Percentiles rank a stretch among this genome's conserved stretches.
Conservation (phyloP, 2,329 filamentous ascomycete species). For the Epichloe scottii region DNA sequence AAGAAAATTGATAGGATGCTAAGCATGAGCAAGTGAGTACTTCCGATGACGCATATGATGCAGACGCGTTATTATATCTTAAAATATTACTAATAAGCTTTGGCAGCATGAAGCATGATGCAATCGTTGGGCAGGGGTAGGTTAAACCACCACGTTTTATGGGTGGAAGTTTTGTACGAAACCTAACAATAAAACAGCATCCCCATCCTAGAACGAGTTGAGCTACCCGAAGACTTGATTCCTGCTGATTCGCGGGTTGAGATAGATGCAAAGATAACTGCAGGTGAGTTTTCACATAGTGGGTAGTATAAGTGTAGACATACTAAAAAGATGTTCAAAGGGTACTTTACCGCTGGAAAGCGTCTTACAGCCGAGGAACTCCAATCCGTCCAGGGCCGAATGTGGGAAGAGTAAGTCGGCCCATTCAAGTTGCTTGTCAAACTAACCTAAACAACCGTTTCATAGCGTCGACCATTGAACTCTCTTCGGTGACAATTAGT, state of each 20-base stretch:
- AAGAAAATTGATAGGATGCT: constrained; percentile 98
- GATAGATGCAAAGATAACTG: constrained; percentile 96
- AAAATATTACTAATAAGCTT: not conserved
- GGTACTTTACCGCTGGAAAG: constrained; percentile 77
- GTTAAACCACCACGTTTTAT: not conserved
- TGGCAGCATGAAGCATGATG: constrained; percentile 75
- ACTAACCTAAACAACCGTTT: not conserved
- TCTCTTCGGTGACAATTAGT: not conserved
- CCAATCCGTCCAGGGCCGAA: constrained; percentile 71
- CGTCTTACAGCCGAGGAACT: constrained; percentile 81
- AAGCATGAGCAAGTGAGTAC: constrained; percentile 84
- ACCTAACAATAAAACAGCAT: constrained; percentile 34
- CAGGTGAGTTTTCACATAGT: constrained; percentile 45
- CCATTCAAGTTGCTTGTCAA: constrained; percentile 1
- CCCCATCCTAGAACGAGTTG: constrained; percentile 78
- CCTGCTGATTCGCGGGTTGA: constrained; percentile 93
- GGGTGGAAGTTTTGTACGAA: not conserved
- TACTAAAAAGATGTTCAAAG: constrained; percentile 20
- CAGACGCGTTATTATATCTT: too few species aligned
- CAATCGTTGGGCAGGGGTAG: constrained; percentile 69
- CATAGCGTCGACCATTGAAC: constrained; percentile 6
- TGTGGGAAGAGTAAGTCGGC: constrained; percentile 65
- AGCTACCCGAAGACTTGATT: constrained; percentile 87
- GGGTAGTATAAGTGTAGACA: not conserved
- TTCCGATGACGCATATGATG: not conserved